These are phyloP conservation scores for Hygrophorus russula DNA, from an alignment of 768 basidiomycete genomes.

Conservation along the genomic window DNA sequence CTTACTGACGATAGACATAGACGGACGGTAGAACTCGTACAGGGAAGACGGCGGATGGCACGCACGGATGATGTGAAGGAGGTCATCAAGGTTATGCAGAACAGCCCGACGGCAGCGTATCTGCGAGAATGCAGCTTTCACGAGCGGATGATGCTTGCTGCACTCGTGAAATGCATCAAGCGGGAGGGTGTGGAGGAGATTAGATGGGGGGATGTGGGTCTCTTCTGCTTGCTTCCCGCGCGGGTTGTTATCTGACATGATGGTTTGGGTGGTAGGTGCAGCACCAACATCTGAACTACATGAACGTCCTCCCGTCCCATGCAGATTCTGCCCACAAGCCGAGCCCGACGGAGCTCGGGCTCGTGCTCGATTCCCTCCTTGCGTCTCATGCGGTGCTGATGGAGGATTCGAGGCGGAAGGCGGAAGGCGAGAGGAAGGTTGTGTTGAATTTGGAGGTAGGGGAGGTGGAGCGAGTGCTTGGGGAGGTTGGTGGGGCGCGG, in stretches of 20 bases:
- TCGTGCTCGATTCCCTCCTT: constrained; percentile 67
- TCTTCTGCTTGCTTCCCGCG: constrained; percentile 3
- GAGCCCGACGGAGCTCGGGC: constrained; percentile 45
- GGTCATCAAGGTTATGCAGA: too few relatives aligned
- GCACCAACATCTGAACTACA: constrained; percentile 65
- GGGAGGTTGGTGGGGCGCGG: too few relatives aligned
- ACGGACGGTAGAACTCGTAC: too few relatives aligned
- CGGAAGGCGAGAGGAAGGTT: constrained; percentile 55
- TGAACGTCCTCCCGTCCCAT: constrained; percentile 46
- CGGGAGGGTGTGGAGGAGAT: too few relatives aligned
- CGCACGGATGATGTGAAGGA: too few relatives aligned
- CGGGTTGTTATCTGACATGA: too few relatives aligned
- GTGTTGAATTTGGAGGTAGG: constrained; percentile 74
- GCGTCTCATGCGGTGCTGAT: constrained; percentile 69
- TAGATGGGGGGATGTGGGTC: constrained; percentile 69
- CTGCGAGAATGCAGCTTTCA: too few relatives aligned
- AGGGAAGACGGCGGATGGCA: too few relatives aligned
- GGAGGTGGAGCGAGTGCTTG: constrained; percentile 80
- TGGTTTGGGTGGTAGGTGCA: constrained; percentile 53
- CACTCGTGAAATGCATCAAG: constrained; percentile 71
- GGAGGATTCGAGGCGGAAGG: constrained; percentile 56
- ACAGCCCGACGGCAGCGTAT: too few relatives aligned
- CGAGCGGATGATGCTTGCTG: constrained; percentile 79
- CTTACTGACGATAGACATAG: too few relatives aligned
- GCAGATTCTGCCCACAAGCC: constrained; percentile 51